These are phyloP conservation scores for Musa itinerans DNA, from an alignment of 176 grass and related monocot species.

Conservation along the genomic window DNA sequence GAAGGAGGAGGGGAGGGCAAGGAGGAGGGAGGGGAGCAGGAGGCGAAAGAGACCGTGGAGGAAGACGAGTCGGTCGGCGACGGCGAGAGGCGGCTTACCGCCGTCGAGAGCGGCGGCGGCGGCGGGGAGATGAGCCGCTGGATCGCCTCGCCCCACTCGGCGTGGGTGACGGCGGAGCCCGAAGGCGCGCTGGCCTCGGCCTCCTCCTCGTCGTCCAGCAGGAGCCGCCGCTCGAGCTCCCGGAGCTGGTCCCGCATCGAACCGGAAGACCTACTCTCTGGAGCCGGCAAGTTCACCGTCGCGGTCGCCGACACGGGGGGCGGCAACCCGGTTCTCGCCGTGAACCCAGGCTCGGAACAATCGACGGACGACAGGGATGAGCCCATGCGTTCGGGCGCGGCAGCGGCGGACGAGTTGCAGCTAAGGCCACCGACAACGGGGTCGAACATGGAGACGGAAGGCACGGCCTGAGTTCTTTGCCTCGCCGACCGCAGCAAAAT, in stretches of 20 bases:
- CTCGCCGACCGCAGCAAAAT: constrained; percentile 10
- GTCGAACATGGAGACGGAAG: neutral
- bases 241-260: constrained; percentile 10
- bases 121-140: neutral
- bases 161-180: constrained; percentile 1
- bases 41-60: neutral
- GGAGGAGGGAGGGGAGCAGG: neutral
- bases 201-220: constrained; percentile 6
- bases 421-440: neutral
- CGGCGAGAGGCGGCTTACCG: neutral
- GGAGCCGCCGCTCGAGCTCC: constrained; percentile 13
- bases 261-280: neutral
- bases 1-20: neutral
- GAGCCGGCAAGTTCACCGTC: neutral
- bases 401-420: neutral
- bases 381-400: neutral
- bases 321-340: neutral
- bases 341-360: no score
- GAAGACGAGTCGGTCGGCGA: constrained; percentile 2
- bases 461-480: neutral
- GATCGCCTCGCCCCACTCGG: constrained; percentile 1
- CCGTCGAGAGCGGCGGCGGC: neutral
- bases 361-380: no score
- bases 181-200: constrained; percentile 14
- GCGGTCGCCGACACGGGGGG: neutral